phyloP scores from a whole-genome alignment of 352 stramenopile genomes.

The Achlya hypogyna region DNA sequence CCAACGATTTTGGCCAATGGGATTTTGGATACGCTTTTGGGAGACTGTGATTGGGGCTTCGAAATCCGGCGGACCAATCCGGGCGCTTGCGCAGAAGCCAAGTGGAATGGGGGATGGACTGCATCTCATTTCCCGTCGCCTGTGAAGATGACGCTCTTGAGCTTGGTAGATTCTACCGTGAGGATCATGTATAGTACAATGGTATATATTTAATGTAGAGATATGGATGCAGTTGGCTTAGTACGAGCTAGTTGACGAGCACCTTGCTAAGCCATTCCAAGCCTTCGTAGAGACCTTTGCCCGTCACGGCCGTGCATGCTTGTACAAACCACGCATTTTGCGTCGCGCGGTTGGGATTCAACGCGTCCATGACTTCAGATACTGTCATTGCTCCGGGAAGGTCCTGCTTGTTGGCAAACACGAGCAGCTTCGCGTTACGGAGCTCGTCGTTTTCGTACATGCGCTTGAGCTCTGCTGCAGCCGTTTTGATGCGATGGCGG shows the following conservation, averaged over 20 bases:
- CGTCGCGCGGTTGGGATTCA: conserved; percentile 30
- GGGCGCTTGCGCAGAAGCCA: no score
- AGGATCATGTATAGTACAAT: no score
- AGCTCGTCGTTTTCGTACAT: conserved; percentile 37
- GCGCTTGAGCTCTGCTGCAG: conserved; percentile 27
- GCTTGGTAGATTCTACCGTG: no score
- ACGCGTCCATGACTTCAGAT: conserved; percentile 25
- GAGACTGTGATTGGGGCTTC: no score
- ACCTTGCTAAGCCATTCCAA: conserved; percentile 34
- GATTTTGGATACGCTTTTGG: no score
- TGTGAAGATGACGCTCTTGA: no score
- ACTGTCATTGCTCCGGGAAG: conserved; percentile 22
- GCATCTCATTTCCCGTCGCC: no score
- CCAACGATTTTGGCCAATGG: no score
- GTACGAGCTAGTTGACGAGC: conserved; percentile 14
- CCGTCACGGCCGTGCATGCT: conserved; percentile 25
- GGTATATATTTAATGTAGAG: no score
- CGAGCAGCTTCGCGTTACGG: conserved; percentile 26
- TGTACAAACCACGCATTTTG: conserved; percentile 29
- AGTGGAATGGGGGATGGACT: no score
- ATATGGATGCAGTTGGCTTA: no score
- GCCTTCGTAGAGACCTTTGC: conserved; percentile 35
- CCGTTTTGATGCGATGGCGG: conserved; percentile 29
- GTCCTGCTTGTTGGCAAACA: conserved; percentile 49
- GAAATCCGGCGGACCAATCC: no score